Conservation (phyloP, 2,329 filamentous ascomycete genomes). For the Thelonectria rubi region DNA sequence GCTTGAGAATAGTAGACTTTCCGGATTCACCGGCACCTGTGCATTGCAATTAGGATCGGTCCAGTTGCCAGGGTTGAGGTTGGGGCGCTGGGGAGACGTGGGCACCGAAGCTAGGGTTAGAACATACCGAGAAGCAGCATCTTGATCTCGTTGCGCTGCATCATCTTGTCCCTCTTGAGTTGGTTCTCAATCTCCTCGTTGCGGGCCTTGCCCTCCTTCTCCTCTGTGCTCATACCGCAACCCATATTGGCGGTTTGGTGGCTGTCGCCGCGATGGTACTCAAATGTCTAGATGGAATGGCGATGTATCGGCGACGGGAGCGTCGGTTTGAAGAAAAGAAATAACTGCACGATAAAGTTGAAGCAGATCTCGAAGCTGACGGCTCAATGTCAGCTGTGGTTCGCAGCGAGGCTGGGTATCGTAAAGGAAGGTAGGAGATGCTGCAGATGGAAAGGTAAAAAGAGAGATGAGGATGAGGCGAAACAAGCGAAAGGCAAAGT, state of each 20-base stretch:
- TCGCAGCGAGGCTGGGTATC: conserved; percentile 34
- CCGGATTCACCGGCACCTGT: conserved; percentile 92
- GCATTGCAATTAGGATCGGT: conserved; percentile 40
- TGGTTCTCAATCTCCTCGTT: conserved; percentile 99
- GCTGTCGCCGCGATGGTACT: conserved; percentile 31
- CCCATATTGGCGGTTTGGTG: conserved; percentile 78
- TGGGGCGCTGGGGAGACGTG: background rate
- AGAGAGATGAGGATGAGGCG: conserved; percentile 34
- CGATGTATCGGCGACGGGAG: conserved; percentile 31
- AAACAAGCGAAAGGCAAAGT: conserved; percentile 36
- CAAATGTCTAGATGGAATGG: conserved; percentile 22
- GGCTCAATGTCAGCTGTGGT: conserved; percentile 27
- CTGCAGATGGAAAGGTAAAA: conserved; percentile 30
- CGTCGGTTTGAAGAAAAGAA: conserved; percentile 22
- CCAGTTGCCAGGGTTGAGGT: background rate
- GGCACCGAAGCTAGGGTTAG: background rate
- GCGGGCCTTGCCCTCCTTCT: conserved; percentile 99
- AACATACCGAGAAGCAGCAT: conserved; percentile 92
- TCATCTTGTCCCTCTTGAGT: conserved; percentile 97
- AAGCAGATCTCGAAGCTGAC: conserved; percentile 29
- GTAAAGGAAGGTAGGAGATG: conserved; percentile 34
- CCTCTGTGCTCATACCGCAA: conserved; percentile 99
- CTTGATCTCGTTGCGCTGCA: conserved; percentile 99
- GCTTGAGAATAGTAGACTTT: conserved; percentile 97
- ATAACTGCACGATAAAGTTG: conserved; percentile 30